Percentiles rank a stretch among this genome's conserved stretches.
Conservation (phyloP, 192 early-diverging fungal species). For the Dissophora globulifera region DNA sequence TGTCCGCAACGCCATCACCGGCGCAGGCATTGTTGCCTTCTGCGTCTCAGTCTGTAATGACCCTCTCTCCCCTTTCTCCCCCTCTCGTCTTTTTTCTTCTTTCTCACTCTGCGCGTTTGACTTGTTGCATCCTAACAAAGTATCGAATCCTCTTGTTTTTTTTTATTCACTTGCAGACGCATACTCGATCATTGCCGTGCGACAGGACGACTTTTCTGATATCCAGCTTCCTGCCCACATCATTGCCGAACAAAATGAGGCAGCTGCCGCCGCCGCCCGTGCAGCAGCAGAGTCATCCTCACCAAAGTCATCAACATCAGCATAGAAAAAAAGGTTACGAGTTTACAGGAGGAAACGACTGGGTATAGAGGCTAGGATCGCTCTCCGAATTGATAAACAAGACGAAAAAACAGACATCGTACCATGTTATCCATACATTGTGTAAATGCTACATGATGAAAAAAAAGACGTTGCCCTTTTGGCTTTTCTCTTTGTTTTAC, state of each 20-base stretch:
- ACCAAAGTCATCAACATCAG: not conserved
- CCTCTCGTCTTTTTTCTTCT: not conserved
- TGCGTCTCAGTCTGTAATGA: conserved; percentile 57
- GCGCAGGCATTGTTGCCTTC: conserved; percentile 61
- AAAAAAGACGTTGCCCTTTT: too few species aligned
- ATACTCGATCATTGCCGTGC: conserved; percentile 78
- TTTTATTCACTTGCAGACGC: too few species aligned
- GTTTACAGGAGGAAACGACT: too few species aligned
- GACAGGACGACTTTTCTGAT: conserved; percentile 83
- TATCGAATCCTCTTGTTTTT: too few species aligned
- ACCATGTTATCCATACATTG: too few species aligned
- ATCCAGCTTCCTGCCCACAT: conserved; percentile 68
- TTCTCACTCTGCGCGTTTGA: not conserved
- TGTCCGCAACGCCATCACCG: conserved; percentile 60
- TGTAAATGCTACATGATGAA: too few species aligned
- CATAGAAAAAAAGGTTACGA: not conserved
- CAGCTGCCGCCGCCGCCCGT: not conserved
- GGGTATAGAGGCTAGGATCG: too few species aligned
- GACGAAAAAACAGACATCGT: too few species aligned
- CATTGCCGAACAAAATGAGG: conserved; percentile 29
- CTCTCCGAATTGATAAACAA: too few species aligned
- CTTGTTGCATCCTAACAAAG: too few species aligned
- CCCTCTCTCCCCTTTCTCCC: not conserved
- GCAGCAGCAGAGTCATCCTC: not conserved
- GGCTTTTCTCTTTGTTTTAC: too few species aligned